These are phyloP conservation scores for sunflower (Helianthus annuus) DNA, from an alignment of 129 eudicot species.

Conservation along the genomic window HanXRQr2.0-SUNRISE NC_035440.2:96489119-96489618, in stretches of 20 bases:
- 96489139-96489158: constrained; percentile 78
- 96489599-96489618: too few species aligned
- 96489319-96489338: too few species aligned
- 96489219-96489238: constrained; percentile 1
- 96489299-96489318: not conserved
- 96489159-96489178: constrained; percentile 79
- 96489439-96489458: too few species aligned
- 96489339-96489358: too few species aligned
- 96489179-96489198: constrained; percentile 1
- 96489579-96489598: too few species aligned
- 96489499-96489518: constrained; percentile 74
- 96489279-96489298: constrained; percentile 1
- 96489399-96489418: too few species aligned
- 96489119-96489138: constrained; percentile 86
- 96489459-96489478: constrained; percentile 54
- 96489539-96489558: constrained; percentile 22
- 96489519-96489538: constrained; percentile 97
- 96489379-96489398: too few species aligned
- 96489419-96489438: too few species aligned
- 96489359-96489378: too few species aligned
- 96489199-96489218: not conserved
- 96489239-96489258: not conserved
- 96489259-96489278: not conserved
- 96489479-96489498: constrained; percentile 78
- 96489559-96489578: too few species aligned